Base-by-base conservation (phyloP, 106 monocot genomes). In the Allium cepa region DNA sequence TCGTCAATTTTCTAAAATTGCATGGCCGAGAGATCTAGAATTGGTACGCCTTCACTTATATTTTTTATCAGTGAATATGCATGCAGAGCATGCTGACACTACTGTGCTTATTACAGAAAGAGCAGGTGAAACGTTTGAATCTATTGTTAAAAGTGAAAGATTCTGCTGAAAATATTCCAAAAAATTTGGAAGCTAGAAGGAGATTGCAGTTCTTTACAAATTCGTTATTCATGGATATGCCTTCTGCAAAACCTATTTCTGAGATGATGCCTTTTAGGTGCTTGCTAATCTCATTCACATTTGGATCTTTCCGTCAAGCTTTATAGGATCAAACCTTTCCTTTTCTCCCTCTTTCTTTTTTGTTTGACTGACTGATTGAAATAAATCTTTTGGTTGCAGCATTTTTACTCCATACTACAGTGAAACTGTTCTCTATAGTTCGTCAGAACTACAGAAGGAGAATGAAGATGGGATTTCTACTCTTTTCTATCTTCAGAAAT, bases 401-500 rank as follows among this genome's bases (percentile, higher is more conserved):
- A 92, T 99, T n/a, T 99, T 99, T 68, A 99, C 99, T 56, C 99
- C 99, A 12, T 99, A 99, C 73, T 99, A 99, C 64, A 93, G 85
- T 49, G 99, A 99, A 80, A 99, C 90, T 46, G 99, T 99, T 28
- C 77, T 99, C 1, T 99, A 93, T 76, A 93, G 99, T 76, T 82
- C 72, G 14, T 81, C 78, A 15, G 93, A 99, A 28, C 71, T 99
- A 10, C 63, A 70, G 46, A 79, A 49, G 58, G 99, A 93, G 78
- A 99, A 99, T 85, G 93, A 90, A 60, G 99, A 99, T 85, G 99
- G 99, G 14, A 93, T 99, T 48, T 91, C 91, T 63, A 99, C 62
- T 17, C 82, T 99, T 71, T 99, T 99, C 77, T 99, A 99, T 76
- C 93, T 99, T 72, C 99, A 99, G 78, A 99, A 93, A 66, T 93